phyloP scores from a whole-genome alignment of 129 eudicot species.

The Tanacetum coccineum region DNA sequence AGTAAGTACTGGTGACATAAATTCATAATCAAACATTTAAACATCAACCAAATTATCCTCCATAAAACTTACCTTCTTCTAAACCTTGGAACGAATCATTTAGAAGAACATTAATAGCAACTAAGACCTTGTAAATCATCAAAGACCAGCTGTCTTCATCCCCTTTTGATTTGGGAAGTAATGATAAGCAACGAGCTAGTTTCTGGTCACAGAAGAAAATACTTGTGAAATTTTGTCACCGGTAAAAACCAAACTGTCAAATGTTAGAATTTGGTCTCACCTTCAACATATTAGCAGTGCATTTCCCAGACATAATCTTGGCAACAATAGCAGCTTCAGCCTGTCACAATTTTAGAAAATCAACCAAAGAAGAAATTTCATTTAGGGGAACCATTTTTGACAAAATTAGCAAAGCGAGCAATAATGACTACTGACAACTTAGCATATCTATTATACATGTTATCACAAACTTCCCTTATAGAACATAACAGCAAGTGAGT shows the following conservation, averaged over 20 bases:
- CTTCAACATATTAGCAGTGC: slow-evolving; percentile 47
- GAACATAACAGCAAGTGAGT: neutral
- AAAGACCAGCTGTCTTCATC: slow-evolving; percentile 82
- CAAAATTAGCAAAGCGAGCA: slow-evolving; percentile 10
- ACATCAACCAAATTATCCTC: slow-evolving; percentile 7
- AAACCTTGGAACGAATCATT: slow-evolving; percentile 72
- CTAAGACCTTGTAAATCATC: slow-evolving; percentile 75
- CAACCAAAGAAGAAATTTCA: neutral
- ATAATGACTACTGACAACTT: slow-evolving; percentile 6
- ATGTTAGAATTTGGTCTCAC: slow-evolving; percentile 34
- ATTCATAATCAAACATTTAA: neutral
- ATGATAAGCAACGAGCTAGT: slow-evolving; percentile 65
- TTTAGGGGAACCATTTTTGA: neutral
- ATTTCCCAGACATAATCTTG: slow-evolving; percentile 62
- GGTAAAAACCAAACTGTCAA: neutral
- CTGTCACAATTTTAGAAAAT: slow-evolving; percentile 38
- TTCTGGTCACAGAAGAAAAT: slow-evolving; percentile 44
- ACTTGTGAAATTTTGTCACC: slow-evolving; percentile 1
- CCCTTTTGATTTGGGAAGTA: slow-evolving; percentile 85
- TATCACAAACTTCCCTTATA: slow-evolving; percentile 10
- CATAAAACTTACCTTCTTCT: slow-evolving; percentile 62
- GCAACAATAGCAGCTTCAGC: slow-evolving; percentile 77
- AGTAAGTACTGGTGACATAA: slow-evolving; percentile 14
- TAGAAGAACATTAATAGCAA: slow-evolving; percentile 51
- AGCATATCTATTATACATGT: neutral